Base-by-base conservation (phyloP, 768 basidiomycete genomes). In the Auriculariales sp. region DNA sequence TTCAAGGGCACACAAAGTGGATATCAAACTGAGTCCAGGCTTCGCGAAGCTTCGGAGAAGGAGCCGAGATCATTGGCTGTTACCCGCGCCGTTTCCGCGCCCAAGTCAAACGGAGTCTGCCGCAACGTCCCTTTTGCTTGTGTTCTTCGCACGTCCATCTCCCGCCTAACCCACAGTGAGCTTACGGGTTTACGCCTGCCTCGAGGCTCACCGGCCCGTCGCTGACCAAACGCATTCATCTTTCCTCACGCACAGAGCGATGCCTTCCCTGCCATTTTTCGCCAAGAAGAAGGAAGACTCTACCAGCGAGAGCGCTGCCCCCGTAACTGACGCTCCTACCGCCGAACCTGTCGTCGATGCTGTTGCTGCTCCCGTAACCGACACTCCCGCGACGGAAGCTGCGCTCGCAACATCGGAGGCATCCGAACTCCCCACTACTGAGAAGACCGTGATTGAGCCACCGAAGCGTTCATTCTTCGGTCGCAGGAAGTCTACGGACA, bases 171-270 rank as follows among this genome's bases (percentile, higher is more conserved):
- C n/a, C n/a, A n/a, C n/a, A n/a, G n/a, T n/a, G n/a, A n/a, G n/a
- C n/a, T n/a, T n/a, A n/a, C n/a, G n/a, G n/a, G n/a, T n/a, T n/a
- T n/a, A n/a, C n/a, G n/a, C n/a, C n/a, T n/a, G n/a, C n/a, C n/a
- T n/a, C n/a, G n/a, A n/a, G n/a, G n/a, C n/a, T n/a, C n/a, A n/a
- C n/a, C n/a, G n/a, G n/a, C n/a, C n/a, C n/a, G n/a, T n/a, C n/a
- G n/a, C n/a, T n/a, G n/a, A n/a, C n/a, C n/a, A n/a, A n/a, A n/a
- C n/a, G n/a, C n/a, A n/a, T n/a, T n/a, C n/a, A n/a, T n/a, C n/a
- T n/a, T n/a, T n/a, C n/a, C n/a, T n/a, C n/a, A n/a, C 54, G 24
- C 55, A 58, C 47, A 30, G 22, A 44, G 39, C 15, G 19, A 44
- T 44, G 39, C 39, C 39, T 4, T 11, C 39, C 39, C 22, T 44